Base-by-base conservation (phyloP, 306 rosid genomes). In the Oxytropis ochrocephala region DNA sequence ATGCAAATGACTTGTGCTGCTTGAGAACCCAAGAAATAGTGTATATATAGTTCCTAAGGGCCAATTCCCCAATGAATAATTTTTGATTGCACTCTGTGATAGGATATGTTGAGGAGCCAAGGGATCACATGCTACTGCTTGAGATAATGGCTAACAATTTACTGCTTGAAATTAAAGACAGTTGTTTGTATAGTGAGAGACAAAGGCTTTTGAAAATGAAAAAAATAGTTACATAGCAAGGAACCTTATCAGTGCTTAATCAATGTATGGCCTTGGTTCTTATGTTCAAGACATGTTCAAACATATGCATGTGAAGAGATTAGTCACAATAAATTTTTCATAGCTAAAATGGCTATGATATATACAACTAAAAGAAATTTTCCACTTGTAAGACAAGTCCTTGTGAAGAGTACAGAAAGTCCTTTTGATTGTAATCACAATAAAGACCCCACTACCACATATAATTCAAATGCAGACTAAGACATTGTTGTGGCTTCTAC, bases 11-110 rank as follows among this genome's bases (percentile, higher is more conserved):
- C 35, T 73, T 67, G 67, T 59, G 53, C 42, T 51, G 70, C 51
- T 61, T 52, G 53, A 48, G 44, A 64, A 16, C 11, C 8, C 49
- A 59, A 65, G 52, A 39, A 54, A 47, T 11, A 48, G 27, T 32
- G 57, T 66, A 72, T 72, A 72, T 64, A 76, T 76, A 77, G 67
- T 5, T 54, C 24, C 44, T 38, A 49, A 64, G 54, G 10, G 56
- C 6, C 12, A 8, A 51, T 24, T 29, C 42, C 7, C 16, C 38
- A 38, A 21, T 42, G 51, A 27, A 8, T 21, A 41, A 8, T 41
- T 30, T 24, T 59, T 66, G n/a, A 17, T 0, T 7, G 16, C 17
- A 36, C 56, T 39, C 2, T 11, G 19, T 33, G 63, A 43, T 44
- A 27, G 61, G 30, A 11, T 44, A 18, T 17, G 30, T 3, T 32